Evolutionary conservation across 257 asterid species (phyloP).

Genomic region (Phtheirospermum japonicum): DNA sequence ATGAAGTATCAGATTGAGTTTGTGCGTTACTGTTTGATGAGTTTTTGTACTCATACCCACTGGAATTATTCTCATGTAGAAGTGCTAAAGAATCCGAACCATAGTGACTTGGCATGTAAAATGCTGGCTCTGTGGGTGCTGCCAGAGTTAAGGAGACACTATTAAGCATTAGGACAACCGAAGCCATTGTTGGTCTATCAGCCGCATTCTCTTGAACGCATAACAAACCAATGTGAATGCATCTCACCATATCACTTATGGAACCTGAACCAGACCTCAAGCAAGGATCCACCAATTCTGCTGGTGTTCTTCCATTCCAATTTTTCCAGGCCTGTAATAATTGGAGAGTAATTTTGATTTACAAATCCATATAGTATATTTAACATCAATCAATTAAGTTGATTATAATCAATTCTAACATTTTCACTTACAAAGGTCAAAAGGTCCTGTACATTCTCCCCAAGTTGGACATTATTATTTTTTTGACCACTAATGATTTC

Average conservation of each 20-base stretch:
- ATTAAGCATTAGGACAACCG: conserved; percentile 29
- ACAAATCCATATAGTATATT: not conserved
- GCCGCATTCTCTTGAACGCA: conserved; percentile 33
- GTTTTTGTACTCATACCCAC: not conserved
- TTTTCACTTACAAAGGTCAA: conserved; percentile 35
- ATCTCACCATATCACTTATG: conserved; percentile 24
- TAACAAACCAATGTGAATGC: conserved; percentile 34
- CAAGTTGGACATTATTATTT: conserved; percentile 18
- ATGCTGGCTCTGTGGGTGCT: conserved; percentile 23
- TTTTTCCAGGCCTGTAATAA: not conserved
- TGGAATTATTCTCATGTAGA: not conserved
- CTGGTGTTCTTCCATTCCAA: not conserved
- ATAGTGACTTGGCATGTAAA: not conserved
- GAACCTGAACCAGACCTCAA: not conserved
- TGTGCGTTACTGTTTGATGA: not conserved
- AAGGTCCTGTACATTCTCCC: conserved; percentile 29
- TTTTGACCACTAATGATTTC: conserved; percentile 45
- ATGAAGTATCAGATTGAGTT: conserved; percentile 1
- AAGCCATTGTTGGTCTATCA: conserved; percentile 36
- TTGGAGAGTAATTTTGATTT: not conserved
- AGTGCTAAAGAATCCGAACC: not conserved
- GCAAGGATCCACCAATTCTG: not conserved
- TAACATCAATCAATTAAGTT: not conserved
- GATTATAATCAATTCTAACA: not conserved
- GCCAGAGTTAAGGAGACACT: conserved; percentile 18